Evolutionary conservation across 106 monocot genomes (phyloP).

Genomic region (Phalaenopsis equestris): DNA sequence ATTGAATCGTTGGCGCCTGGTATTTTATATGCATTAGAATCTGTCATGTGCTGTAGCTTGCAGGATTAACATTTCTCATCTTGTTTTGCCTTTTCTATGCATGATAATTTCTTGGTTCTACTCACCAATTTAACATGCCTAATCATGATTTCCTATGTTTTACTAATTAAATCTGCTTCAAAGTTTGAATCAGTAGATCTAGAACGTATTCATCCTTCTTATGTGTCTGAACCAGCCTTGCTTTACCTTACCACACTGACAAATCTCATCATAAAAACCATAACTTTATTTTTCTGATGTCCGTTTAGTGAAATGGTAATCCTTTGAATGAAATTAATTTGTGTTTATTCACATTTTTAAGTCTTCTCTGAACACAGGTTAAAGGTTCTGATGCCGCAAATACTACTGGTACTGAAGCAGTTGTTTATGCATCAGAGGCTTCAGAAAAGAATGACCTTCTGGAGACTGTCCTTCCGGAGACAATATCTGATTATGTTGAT

Average conservation of each 20-base stretch:
- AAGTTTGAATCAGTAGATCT: neutral
- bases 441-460: constrained; percentile 79
- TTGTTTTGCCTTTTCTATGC: neutral
- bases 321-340: neutral
- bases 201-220: neutral
- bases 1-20: neutral
- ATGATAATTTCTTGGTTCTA: neutral
- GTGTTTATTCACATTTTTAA: neutral
- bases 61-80: neutral
- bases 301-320: neutral
- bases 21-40: neutral
- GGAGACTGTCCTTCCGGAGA: constrained; percentile 69
- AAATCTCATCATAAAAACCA: too few species aligned
- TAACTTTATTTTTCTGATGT: neutral
- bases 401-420: constrained; percentile 88
- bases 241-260: neutral
- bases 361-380: constrained; percentile 32
- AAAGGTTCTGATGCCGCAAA: constrained; percentile 88
- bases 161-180: neutral
- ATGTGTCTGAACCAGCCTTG: neutral
- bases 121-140: neutral
- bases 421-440: constrained; percentile 89
- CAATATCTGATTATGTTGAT: constrained; percentile 68
- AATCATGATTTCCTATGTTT: neutral
- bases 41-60: neutral